Evolutionary conservation across 2,329 filamentous ascomycete genomes (phyloP).

Genomic region (Nigrograna mackinnonii): DNA sequence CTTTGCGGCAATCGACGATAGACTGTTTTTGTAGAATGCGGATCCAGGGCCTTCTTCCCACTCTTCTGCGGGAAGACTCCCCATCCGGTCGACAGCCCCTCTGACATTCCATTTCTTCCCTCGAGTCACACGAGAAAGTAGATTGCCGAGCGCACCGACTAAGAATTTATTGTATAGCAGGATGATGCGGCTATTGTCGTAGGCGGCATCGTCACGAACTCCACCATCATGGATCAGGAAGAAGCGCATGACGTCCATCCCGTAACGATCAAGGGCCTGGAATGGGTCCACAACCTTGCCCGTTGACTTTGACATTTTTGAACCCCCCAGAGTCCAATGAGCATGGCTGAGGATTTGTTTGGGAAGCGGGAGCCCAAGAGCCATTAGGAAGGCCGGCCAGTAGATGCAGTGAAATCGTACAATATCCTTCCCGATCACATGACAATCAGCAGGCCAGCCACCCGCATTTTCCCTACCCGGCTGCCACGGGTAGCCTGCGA

Average conservation of each 20-base stretch:
- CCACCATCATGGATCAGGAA: constrained; percentile 84
- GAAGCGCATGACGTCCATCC: constrained; percentile 84
- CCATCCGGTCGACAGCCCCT: constrained; percentile 55
- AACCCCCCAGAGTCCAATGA: constrained; percentile 90
- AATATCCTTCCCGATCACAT: constrained; percentile 96
- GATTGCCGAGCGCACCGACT: constrained; percentile 77
- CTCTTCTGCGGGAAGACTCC: constrained; percentile 25
- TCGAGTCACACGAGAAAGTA: constrained; percentile 71
- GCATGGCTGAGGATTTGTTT: constrained; percentile 84
- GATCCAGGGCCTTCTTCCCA: constrained; percentile 32
- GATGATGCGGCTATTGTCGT: constrained; percentile 78
- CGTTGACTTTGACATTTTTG: constrained; percentile 96
- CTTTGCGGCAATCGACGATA: constrained; percentile 33
- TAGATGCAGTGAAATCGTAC: constrained; percentile 94
- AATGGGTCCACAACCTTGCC: constrained; percentile 96
- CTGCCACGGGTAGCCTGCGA: constrained; percentile 81
- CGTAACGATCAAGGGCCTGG: constrained; percentile 86
- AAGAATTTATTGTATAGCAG: constrained; percentile 79
- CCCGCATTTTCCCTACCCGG: constrained; percentile 64
- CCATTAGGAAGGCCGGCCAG: constrained; percentile 96
- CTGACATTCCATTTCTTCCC: constrained; percentile 71
- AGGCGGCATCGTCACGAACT: constrained; percentile 77
- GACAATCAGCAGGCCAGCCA: constrained; percentile 89
- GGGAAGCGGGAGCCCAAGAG: constrained; percentile 77
- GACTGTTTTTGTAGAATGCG: constrained; percentile 36